These are phyloP conservation scores for Aspergillus flavus DNA, from an alignment of 2,329 filamentous ascomycete genomes.

Conservation along the genomic window DNA sequence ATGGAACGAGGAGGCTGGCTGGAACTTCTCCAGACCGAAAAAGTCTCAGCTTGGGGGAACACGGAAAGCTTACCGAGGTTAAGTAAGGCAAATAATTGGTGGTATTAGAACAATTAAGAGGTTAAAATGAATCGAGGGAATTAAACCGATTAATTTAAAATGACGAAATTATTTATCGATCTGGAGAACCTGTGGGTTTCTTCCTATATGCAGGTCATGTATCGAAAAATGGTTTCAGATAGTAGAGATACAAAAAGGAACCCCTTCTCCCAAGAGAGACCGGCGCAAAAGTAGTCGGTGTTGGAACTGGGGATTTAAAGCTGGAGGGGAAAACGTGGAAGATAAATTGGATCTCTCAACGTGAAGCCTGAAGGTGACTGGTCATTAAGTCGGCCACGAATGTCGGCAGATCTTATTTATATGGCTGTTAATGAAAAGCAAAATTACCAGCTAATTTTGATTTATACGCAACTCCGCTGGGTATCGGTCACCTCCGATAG, in stretches of 20 bases:
- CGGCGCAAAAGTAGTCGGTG: neutral
- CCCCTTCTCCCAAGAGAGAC: neutral
- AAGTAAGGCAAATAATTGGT: neutral
- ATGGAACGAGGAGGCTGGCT: constrained; percentile 18
- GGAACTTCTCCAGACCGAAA: constrained; percentile 5
- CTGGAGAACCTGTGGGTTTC: neutral
- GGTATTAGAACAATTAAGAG: neutral
- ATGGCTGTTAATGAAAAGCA: neutral
- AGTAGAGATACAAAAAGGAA: neutral
- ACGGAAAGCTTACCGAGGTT: constrained; percentile 21
- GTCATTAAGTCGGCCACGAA: constrained; percentile 6
- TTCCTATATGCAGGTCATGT: constrained; percentile 1
- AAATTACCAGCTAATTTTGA: neutral
- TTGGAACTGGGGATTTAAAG: constrained; percentile 1
- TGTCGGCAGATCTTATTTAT: constrained; percentile 10
- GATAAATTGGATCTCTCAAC: neutral
- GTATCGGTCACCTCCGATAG: constrained; percentile 23
- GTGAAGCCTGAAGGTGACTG: neutral
- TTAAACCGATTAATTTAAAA: neutral
- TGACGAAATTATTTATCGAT: neutral
- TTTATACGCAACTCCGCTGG: neutral
- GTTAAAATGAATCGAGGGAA: neutral
- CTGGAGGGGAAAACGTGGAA: constrained; percentile 6
- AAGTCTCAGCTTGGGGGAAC: neutral
- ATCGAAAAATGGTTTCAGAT: neutral